Conservation (phyloP, 225 moss, liverwort and hornwort genomes). For the Bryoerythrophyllum caledonicum region DNA sequence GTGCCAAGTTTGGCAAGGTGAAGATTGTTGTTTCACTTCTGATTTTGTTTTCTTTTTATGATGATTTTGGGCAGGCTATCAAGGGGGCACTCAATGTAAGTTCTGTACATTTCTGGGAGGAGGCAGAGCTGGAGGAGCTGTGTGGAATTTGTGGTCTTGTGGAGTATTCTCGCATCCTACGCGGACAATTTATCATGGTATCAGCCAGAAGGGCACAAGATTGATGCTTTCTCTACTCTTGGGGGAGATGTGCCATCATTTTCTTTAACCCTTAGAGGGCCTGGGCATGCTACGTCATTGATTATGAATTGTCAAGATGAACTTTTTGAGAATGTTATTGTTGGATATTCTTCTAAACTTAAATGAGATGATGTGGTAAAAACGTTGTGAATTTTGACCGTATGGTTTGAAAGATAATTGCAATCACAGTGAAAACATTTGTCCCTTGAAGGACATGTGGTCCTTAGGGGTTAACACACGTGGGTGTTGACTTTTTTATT, state of each 20-base stretch:
- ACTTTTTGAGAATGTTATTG: too few species aligned
- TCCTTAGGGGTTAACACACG: too few species aligned
- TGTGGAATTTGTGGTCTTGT: slow-evolving; percentile 46
- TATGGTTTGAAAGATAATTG: too few species aligned
- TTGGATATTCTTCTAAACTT: too few species aligned
- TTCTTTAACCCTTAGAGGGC: background rate
- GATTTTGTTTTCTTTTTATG: background rate
- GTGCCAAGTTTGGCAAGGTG: too few species aligned
- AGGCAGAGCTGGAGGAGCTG: slow-evolving; percentile 45
- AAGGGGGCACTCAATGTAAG: slow-evolving; percentile 14
- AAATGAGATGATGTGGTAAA: too few species aligned
- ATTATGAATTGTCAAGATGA: too few species aligned
- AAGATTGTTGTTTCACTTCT: background rate
- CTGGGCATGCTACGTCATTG: too few species aligned
- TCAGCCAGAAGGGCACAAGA: slow-evolving; percentile 27
- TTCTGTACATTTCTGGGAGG: slow-evolving; percentile 38
- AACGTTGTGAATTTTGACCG: too few species aligned
- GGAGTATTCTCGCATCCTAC: slow-evolving; percentile 27
- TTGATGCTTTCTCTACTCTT: background rate
- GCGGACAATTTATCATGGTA: slow-evolving; percentile 43
- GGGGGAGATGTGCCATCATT: background rate
- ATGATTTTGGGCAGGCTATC: slow-evolving; percentile 7
- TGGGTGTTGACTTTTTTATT: too few species aligned
- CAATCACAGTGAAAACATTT: too few species aligned
- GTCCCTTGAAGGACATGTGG: too few species aligned